A percentile compares a stretch with the other conserved stretches of the same genome.
Conservation (phyloP, 768 basidiomycete species). For the Boletus reticulatus region DNA sequence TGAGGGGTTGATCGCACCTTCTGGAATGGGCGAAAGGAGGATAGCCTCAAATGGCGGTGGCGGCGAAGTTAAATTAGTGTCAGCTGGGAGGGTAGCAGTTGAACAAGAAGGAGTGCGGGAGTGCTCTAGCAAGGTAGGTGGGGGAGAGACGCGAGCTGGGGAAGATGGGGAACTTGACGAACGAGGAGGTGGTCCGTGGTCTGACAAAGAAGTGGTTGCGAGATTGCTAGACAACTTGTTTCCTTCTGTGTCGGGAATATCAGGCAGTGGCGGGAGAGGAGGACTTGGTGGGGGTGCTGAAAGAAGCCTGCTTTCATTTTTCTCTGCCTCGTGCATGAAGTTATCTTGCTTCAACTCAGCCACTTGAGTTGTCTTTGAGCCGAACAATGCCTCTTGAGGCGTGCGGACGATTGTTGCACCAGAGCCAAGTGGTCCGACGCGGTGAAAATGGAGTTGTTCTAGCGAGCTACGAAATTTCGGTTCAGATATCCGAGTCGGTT, state of each 20-base stretch:
- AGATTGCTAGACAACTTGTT: slow-evolving; percentile 14
- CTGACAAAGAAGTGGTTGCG: slow-evolving; percentile 23
- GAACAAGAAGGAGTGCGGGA: slow-evolving; percentile 39
- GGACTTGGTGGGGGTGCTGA: slow-evolving; percentile 39
- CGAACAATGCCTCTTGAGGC: slow-evolving; percentile 70
- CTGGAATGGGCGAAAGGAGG: slow-evolving; percentile 58
- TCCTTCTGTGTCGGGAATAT: slow-evolving; percentile 1
- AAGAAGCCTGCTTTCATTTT: slow-evolving; percentile 18
- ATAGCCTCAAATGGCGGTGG: slow-evolving; percentile 64
- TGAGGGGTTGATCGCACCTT: slow-evolving; percentile 48
- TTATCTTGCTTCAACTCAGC: slow-evolving; percentile 5
- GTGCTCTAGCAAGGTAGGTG: slow-evolving; percentile 18
- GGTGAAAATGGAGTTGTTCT: slow-evolving; percentile 29
- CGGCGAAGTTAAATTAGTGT: slow-evolving; percentile 43
- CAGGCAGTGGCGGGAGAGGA: slow-evolving; percentile 55
- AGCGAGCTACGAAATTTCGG: slow-evolving; percentile 36
- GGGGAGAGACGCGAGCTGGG: slow-evolving; percentile 38
- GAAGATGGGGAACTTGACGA: slow-evolving; percentile 30
- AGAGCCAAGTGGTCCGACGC: slow-evolving; percentile 56
- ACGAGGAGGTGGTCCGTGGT: slow-evolving; percentile 28
- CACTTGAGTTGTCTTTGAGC: slow-evolving; percentile 21
- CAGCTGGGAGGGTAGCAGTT: slow-evolving; percentile 50
- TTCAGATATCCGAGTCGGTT: slow-evolving; percentile 44
- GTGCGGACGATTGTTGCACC: slow-evolving; percentile 78
- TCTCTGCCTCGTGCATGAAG: slow-evolving; percentile 11